A percentile compares a stretch with the other conserved stretches of the same genome.
These are phyloP conservation scores for Persicaria tinctoria DNA, from an alignment of 148 eudicot species.

Conservation along the genomic window DNA sequence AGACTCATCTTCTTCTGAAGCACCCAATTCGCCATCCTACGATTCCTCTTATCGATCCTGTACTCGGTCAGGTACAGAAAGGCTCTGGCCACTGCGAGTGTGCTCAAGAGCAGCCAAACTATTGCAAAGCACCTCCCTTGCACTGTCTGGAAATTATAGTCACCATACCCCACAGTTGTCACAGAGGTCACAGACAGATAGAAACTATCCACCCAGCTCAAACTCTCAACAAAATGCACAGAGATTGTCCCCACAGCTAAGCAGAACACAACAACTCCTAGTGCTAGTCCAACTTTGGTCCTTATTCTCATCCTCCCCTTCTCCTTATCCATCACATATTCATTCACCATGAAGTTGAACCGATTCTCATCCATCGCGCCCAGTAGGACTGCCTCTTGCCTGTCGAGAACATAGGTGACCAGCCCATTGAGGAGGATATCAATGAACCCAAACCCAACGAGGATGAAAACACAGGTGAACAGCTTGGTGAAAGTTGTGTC, in stretches of 20 bases:
- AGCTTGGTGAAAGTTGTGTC: conserved; percentile 38
- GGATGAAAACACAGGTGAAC: conserved; percentile 44
- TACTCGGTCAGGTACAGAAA: conserved; percentile 56
- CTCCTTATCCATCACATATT: conserved; percentile 29
- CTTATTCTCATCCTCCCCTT: conserved; percentile 57
- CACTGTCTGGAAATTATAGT: conserved; percentile 39
- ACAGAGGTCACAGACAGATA: conserved; percentile 70
- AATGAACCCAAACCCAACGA: conserved; percentile 51
- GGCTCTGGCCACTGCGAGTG: conserved; percentile 62
- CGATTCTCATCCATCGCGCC: conserved; percentile 31
- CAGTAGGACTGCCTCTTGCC: conserved; percentile 41
- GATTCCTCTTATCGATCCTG: conserved; percentile 57
- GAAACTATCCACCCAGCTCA: conserved; percentile 53
- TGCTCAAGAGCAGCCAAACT: conserved; percentile 52
- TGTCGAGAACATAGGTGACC: conserved; percentile 38
- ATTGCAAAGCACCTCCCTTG: conserved; percentile 54
- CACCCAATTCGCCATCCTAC: conserved; percentile 37
- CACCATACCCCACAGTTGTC: conserved; percentile 71
- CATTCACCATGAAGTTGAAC: conserved; percentile 28
- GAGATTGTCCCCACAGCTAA: conserved; percentile 38
- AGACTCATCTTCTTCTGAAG: conserved; percentile 49
- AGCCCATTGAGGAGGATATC: conserved; percentile 42
- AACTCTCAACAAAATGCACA: conserved; percentile 29
- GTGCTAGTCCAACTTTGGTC: conserved; percentile 41
- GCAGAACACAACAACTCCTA: conserved; percentile 41